Base-by-base conservation (phyloP, 495 filamentous ascomycete genomes). In the Tuber borchii region DNA sequence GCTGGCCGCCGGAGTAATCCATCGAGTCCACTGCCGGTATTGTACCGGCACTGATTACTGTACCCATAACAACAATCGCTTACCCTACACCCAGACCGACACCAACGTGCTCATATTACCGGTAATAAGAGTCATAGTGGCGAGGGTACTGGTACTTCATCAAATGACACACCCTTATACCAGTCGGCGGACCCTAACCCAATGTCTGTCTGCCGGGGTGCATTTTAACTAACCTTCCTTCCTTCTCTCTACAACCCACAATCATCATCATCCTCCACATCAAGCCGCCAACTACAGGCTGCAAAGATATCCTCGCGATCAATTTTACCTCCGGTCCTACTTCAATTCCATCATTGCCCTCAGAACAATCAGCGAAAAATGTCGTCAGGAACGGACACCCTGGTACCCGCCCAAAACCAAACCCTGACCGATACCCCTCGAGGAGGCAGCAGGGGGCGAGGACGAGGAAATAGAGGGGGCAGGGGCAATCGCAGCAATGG, bases 401-500 rank as follows among this genome's bases (percentile, higher is more conserved):
- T 65, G 34, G 70, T 10, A 40, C 74, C 78, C 39, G 5, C 43
- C 43, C 61, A 71, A 61, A 43, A 42, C 43, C 65, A 73, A 14
- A 46, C 44, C 3, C 12, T 46, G 22, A 44, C 76, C n/a, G 26
- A 48, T 43, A 20, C 68, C 34, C 73, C 65, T 7, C 79, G 73
- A 26, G 78, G 79, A 39, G 79, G 69, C 39, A 0, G 71, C 71
- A 75, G 75, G 68, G 69, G 75, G 6, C 76, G 73, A 16, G 31
- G 31, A 14, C 31, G 56, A 65, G 56, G 56, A 65, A 16, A 16
- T 26, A 34, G 56, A 17, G 26, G 56, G 0, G 39, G 74, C 8
- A 69, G 78, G 45, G 72, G 43, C 68, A 43, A 75, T 2, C 42
- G 78, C 10, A 39, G 56, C 10, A 65, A 19, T 65, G 56, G 34